These are phyloP conservation scores for Avicennia marina DNA, from an alignment of 257 asterid species.

Conservation along the genomic window DNA sequence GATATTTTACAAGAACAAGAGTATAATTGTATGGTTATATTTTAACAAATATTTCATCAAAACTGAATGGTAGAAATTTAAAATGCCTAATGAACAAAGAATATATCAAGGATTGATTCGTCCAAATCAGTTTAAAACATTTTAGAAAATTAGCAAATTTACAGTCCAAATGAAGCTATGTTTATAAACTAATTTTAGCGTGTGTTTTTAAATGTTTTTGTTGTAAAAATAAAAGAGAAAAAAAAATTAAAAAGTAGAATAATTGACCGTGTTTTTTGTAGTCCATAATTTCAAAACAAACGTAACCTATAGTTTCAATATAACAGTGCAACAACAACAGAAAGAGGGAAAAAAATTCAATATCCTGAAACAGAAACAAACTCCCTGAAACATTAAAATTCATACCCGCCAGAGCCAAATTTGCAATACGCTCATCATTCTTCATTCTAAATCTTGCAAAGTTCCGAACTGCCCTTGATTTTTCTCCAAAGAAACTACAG, in stretches of 20 bases:
- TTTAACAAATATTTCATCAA: constrained; percentile 1
- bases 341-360: constrained; percentile 8
- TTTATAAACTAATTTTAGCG: too few relatives aligned
- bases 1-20: too few relatives aligned
- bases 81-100: background rate
- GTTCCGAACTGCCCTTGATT: constrained; percentile 16
- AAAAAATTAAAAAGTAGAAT: too few relatives aligned
- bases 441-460: constrained; percentile 33
- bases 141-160: constrained; percentile 2
- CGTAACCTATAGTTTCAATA: too few relatives aligned
- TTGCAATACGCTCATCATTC: constrained; percentile 47
- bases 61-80: background rate
- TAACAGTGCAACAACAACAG: too few relatives aligned
- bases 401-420: constrained; percentile 58
- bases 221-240: too few relatives aligned
- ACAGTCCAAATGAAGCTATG: background rate
- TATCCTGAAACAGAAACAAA: constrained; percentile 11
- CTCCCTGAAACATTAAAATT: background rate
- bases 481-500: constrained; percentile 19
- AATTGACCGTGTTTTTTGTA: background rate
- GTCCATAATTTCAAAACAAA: too few relatives aligned
- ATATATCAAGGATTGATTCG: background rate
- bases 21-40: too few relatives aligned
- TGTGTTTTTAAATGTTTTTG: too few relatives aligned
- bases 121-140: background rate